Evolutionary conservation across 495 filamentous ascomycete genomes (phyloP), one percentile per base, ranked within the genome.

Genomic region (Penicilliopsis zonata): DNA sequence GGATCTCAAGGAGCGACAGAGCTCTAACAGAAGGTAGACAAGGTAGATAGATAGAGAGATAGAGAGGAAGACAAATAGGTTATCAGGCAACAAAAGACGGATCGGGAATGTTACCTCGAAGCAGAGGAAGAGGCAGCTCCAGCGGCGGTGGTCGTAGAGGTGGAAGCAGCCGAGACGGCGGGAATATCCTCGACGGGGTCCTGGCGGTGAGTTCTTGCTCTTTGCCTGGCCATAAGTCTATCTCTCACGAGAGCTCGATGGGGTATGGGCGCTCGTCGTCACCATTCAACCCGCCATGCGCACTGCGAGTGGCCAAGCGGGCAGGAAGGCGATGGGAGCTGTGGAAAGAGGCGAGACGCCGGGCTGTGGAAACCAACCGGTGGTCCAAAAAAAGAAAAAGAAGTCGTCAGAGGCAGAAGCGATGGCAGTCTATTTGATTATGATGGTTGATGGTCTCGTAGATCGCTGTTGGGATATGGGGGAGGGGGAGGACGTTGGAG

Each of bases 161-260:
- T 49, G 42, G 57, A 51, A 23, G 44, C 40, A 33, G 37, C 35
- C 30, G 38, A 39, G 29, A 35, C 31, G 35, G 52, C 42, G 45
- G 54, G 47, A 53, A 52, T 53, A 48, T 62, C 60, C 59, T 66
- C 58, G 46, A 55, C 51, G 52, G 62, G 57, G 58, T 64, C 59
- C 59, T 66, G 62, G 44, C 57, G 59, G 50, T 57, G 55, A 52
- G 47, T 40, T 47, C 49, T 54, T 47, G 58, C 53, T 55, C 56
- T 61, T 61, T 57, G 58, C 42, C 58, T 66, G 58, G 62, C 62
- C 62, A 66, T 66, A 66, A 59, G 62, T 63, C 57, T 53, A 50
- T 50, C 44, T 53, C 41, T 62, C 47, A 46, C 37, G 44, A 45
- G 40, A 48, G 47, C 43, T 55, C 22, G 44, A 47, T 53, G 41